Evolutionary conservation across 805 yeast genomes (phyloP), one percentile per base, ranked within the genome.

Genomic region (Starmerella powellii): DNA sequence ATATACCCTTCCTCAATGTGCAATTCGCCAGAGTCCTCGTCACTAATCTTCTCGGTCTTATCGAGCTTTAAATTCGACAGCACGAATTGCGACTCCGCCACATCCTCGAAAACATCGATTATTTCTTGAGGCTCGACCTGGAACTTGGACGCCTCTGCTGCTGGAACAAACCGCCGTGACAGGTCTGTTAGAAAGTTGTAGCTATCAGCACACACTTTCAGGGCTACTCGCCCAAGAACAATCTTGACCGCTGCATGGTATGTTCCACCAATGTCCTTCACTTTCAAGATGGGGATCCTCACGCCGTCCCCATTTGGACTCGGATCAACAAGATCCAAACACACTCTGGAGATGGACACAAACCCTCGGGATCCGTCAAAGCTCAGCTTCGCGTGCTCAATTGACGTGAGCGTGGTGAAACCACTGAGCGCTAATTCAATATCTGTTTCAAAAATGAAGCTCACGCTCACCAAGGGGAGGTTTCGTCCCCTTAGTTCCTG

Each of bases 1-100:
- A 52, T 42, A 12, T 47, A 44, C 23, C 50, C 48, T 5, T 51
- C 57, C 38, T 41, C 41, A 34, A 55, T 52, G 13, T 46, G 37
- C 10, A 23, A 10, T 10, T 23, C 26, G 26, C 10, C 10, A 8
- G 6, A 10, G 26, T 10, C 10, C 26, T 6, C 26, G 10, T 23
- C 26, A 23, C 10, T 10, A 23, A 23, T 23, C 26, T 23, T 23
- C 26, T 23, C 26, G 26, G 26, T 23, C 26, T 23, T 23, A 10
- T 23, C 26, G 10, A 23, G 10, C 26, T 23, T 23, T 10, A 34
- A 11, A 12, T 24, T 40, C 12, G 18, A 3, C 10, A 37, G 10
- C 12, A 38, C 43, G 17, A 42, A 45, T 6, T 23, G 26, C 2
- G 30, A 6, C 8, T 38, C 32, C 3, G 4, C 15, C n/a, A 38